A percentile compares a stretch with the other conserved stretches of the same genome.
phyloP scores from a whole-genome alignment of 306 rosid genomes.

The Astragalus glycyphyllos region DNA sequence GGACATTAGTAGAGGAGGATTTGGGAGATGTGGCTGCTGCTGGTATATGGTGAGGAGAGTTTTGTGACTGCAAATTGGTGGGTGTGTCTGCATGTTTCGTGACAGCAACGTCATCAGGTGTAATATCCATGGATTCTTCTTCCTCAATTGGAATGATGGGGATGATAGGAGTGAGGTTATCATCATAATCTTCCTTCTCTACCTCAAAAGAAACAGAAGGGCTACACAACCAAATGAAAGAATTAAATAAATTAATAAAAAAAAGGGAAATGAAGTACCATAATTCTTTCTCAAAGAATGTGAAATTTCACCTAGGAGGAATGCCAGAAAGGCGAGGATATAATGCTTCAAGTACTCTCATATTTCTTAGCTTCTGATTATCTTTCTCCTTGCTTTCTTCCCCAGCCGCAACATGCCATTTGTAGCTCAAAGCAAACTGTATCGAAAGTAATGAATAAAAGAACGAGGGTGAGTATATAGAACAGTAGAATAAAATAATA shows the following conservation, averaged over 20 bases:
- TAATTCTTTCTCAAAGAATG: slow-evolving; percentile 8
- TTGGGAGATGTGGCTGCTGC: slow-evolving; percentile 8
- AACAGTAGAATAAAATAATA: not conserved
- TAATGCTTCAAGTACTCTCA: slow-evolving; percentile 65
- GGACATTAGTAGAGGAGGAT: slow-evolving; percentile 15
- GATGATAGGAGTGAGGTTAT: slow-evolving; percentile 59
- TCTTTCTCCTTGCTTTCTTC: slow-evolving; percentile 68
- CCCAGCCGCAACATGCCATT: slow-evolving; percentile 74
- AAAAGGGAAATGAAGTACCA: not conserved
- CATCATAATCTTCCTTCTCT: slow-evolving; percentile 53
- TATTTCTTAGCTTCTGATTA: slow-evolving; percentile 57
- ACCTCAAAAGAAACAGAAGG: slow-evolving; percentile 55
- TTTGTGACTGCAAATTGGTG: slow-evolving; percentile 31
- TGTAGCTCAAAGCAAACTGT: slow-evolving; percentile 51
- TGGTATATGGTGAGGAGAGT: slow-evolving; percentile 22
- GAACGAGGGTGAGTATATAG: not conserved
- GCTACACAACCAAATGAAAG: slow-evolving; percentile 44
- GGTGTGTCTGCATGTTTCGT: slow-evolving; percentile 25
- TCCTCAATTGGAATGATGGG: slow-evolving; percentile 70
- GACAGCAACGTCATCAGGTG: slow-evolving; percentile 26
- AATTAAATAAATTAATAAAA: slow-evolving; percentile 20
- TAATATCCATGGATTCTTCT: slow-evolving; percentile 44
- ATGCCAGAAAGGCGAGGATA: slow-evolving; percentile 71
- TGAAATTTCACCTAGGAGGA: slow-evolving; percentile 62
- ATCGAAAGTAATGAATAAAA: slow-evolving; percentile 1